phyloP scores from a whole-genome alignment of 2,329 filamentous ascomycete species.

The Pseudogymnoascus sp. region DNA sequence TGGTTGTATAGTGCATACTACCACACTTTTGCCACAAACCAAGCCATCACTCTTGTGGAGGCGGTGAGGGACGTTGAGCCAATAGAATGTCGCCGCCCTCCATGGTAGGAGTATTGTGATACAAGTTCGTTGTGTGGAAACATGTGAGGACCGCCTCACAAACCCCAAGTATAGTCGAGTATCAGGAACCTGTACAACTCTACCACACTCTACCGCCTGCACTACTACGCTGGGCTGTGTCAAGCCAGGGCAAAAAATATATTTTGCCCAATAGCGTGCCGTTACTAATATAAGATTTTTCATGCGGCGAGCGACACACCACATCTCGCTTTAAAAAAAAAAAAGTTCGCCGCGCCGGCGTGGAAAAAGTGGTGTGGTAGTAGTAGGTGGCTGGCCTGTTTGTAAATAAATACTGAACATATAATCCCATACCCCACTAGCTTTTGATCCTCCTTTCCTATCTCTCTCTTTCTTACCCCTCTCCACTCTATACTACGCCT shows the following conservation, averaged over 20 bases:
- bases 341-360: background rate
- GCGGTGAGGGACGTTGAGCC: background rate
- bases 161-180: background rate
- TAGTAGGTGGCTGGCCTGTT: background rate
- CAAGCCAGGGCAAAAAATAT: background rate
- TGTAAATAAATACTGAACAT: conserved; percentile 6
- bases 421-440: conserved; percentile 7
- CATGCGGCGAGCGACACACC: conserved; percentile 5
- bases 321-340: background rate
- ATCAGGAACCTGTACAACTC: background rate
- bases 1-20: too few relatives aligned
- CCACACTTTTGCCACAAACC: background rate
- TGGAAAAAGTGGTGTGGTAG: background rate
- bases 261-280: background rate
- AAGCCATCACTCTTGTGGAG: conserved; percentile 1
- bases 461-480: background rate
- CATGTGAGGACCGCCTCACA: background rate
- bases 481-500: conserved; percentile 10
- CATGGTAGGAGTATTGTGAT: background rate
- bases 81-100: background rate
- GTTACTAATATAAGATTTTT: conserved; percentile 12
- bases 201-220: background rate
- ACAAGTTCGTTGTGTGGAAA: background rate
- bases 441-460: conserved; percentile 1
- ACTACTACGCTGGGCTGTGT: background rate